phyloP scores from a whole-genome alignment of 495 filamentous ascomycete genomes.

The Penicillium simplicissimum region DNA sequence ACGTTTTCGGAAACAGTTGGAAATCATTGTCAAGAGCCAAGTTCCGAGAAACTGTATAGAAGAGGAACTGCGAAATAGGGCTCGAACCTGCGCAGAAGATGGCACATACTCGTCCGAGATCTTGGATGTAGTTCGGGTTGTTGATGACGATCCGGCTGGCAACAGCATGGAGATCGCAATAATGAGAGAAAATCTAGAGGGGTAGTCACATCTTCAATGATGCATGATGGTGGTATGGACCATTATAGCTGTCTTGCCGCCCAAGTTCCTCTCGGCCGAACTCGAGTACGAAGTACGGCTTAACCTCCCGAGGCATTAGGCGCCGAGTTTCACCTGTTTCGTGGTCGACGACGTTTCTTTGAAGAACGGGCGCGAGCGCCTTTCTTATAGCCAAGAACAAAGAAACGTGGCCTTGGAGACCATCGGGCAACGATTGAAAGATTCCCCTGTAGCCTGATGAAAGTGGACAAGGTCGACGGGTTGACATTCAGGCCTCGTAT shows the following conservation, averaged over 20 bases:
- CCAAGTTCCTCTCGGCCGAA: neutral
- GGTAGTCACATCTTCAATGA: neutral
- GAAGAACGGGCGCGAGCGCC: no score
- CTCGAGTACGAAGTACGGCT: neutral
- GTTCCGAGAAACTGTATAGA: no score
- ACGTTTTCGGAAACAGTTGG: no score
- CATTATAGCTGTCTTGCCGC: neutral
- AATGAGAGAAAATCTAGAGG: no score
- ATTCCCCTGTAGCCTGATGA: no score
- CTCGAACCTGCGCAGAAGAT: no score
- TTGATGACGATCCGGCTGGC: no score
- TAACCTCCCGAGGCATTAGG: neutral
- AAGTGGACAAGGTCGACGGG: neutral
- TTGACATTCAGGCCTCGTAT: neutral
- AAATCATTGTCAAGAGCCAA: no score
- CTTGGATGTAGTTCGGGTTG: no score
- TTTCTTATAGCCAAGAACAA: neutral
- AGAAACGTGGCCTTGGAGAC: neutral
- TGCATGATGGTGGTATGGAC: neutral
- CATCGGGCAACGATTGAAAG: neutral
- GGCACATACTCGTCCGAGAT: no score
- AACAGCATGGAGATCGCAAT: no score
- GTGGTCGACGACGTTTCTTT: neutral
- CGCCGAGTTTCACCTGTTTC: slow-evolving; percentile 1
- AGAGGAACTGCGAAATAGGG: no score